Evolutionary conservation across 2,329 filamentous ascomycete genomes (phyloP), one percentile per base, ranked within the genome.

Genomic region (Nigrospora sphaerica): DNA sequence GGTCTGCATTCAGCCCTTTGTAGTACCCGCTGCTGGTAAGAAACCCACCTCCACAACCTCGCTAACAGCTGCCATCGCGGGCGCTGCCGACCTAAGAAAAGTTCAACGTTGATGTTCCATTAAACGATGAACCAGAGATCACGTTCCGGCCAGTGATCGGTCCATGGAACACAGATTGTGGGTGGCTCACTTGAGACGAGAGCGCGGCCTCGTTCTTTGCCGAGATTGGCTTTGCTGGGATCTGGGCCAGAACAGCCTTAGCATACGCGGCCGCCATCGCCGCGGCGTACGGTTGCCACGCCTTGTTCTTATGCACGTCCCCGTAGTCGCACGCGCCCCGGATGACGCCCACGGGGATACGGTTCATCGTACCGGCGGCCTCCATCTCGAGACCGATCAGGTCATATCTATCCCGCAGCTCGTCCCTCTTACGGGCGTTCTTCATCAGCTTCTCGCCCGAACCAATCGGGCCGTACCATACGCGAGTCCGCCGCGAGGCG

Each of bases 211-310:
- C 18, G n/a, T 39, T 23, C 19, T 19, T 23, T 12, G 23, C 23
- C 6, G 23, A 28, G 18, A 14, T 39, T 13, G 23, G 38, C 19
- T n/a, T 39, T 28, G 38, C 38, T 12, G 38, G 38, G 18, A 39
- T 40, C 39, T 40, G 4, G 5, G 39, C 39, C 17, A 42, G 31
- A 33, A 42, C 40, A 18, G 40, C 40, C 40, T 28, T 28, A 28
- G 23, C 23, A 9, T 28, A 28, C 1, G 60, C 54, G 0, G 59
- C 59, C 17, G 62, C 61, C 51, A 59, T 61, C 1, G 62, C 62
- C 4, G 65, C 60, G 0, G 64, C 63, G 45, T 64, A 67, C 1
- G 58, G 59, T 14, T 65, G 60, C 64, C 63, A 67, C 1, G 54
- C 46, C 33, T 63, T 59, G 32, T 61, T 64, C 38, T 66, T 65